Base-by-base conservation (phyloP, 176 grass and related monocot genomes). In the Eremochloa ophiuroides region DNA sequence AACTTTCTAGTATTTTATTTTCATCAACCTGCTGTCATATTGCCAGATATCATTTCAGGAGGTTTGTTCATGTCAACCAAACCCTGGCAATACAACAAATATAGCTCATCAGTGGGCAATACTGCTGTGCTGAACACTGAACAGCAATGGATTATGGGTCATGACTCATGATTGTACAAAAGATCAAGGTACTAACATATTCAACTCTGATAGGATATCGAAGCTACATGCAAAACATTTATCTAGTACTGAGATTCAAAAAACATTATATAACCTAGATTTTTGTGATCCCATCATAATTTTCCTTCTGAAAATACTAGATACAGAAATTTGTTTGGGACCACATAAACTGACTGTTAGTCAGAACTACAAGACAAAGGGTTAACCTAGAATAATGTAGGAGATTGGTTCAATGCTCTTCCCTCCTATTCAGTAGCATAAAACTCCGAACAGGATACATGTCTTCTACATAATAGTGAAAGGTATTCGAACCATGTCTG, bases 21-120 rank as follows among this genome's bases (percentile, higher is more conserved):
- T 73, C 27, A 33, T 59, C 26, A 48, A 96, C 90, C 93, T 86
- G 83, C 85, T 64, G 93, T 95, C 93, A n/a, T n/a, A n/a, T n/a
- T n/a, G n/a, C n/a, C n/a, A n/a, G n/a, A n/a, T n/a, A n/a, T n/a
- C n/a, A n/a, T n/a, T n/a, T n/a, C n/a, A n/a, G n/a, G n/a, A n/a
- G n/a, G n/a, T n/a, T n/a, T n/a, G n/a, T n/a, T n/a, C 58, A 42
- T 90, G 64, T 96, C 93, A 61, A 90, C 87, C 85, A 96, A 87
- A 73, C 88, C 93, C 90, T 96, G 64, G 44, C 51, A 84, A 27
- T 56, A 30, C 25, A 88, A 84, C 29, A 37, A 50, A 76, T 67
- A 80, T 41, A 48, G 17, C 55, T 50, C 50, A 63, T 79, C 53
- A 71, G 23, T 59, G 50, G 50, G 50, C 50, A 55, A 55, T 22